A percentile compares a stretch with the other conserved stretches of the same genome.
These are phyloP conservation scores for Neofusicoccum umdonicola DNA, from an alignment of 2,329 filamentous ascomycete genomes.

Conservation along the genomic window DNA sequence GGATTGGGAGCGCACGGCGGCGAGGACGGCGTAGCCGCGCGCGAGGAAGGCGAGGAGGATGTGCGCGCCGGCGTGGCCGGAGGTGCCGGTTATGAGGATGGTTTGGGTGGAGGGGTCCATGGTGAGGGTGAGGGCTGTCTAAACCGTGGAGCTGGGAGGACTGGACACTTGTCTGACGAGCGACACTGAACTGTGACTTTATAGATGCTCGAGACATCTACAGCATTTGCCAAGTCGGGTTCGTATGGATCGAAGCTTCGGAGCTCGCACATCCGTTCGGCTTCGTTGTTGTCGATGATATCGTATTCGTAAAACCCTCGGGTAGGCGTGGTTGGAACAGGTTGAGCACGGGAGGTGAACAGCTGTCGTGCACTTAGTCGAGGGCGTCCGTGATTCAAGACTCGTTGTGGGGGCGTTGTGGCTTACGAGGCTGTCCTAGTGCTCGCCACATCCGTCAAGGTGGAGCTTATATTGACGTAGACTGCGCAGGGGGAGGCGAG, in stretches of 20 bases:
- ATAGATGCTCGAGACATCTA: no score
- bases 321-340: neutral
- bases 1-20: constrained; percentile 17
- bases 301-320: neutral
- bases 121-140: neutral
- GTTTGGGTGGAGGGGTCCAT: neutral
- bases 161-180: neutral
- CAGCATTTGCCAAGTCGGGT: no score
- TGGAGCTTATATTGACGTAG: no score
- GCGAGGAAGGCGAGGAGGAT: constrained; percentile 22
- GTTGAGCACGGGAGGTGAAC: neutral
- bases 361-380: neutral
- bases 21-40: constrained; percentile 21
- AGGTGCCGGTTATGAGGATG: constrained; percentile 24
- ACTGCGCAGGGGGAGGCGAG: no score
- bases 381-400: neutral
- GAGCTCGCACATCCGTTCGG: neutral
- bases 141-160: neutral
- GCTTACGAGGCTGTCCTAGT: no score
- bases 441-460: no score
- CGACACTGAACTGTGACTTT: no score
- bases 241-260: neutral
- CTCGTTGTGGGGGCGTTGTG: no score
- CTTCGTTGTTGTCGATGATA: neutral
- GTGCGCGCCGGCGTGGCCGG: constrained; percentile 24